Conservation (phyloP, 2,329 filamentous ascomycete genomes). For the Amauroascus verrucosus region DNA sequence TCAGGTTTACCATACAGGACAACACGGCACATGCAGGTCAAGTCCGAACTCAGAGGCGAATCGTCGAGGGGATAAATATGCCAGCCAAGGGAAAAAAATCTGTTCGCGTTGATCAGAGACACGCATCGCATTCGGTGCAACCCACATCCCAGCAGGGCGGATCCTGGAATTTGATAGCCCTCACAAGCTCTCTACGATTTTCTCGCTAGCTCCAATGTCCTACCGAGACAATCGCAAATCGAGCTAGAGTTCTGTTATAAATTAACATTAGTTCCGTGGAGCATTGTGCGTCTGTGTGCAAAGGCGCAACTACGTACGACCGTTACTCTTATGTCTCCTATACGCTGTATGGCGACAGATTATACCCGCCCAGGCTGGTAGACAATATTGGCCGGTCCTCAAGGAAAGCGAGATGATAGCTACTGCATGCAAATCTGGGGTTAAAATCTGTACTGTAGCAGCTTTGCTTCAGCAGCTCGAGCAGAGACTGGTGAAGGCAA, state of each 20-base stretch:
- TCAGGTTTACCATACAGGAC: neutral
- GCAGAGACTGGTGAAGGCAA: neutral
- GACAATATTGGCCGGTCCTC: neutral
- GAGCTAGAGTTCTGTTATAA: neutral
- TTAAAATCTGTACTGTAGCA: neutral
- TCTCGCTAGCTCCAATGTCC: neutral
- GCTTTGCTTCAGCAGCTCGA: slow-evolving; percentile 2
- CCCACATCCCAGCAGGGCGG: slow-evolving; percentile 10
- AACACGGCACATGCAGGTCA: neutral
- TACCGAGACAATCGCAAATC: neutral
- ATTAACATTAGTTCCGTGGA: neutral
- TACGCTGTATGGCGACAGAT: neutral
- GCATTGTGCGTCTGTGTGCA: no score
- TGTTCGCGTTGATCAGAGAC: slow-evolving; percentile 2
- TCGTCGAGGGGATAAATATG: neutral
- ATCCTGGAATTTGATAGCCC: neutral
- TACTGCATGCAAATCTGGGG: neutral
- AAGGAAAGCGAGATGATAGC: neutral
- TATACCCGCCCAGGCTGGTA: neutral
- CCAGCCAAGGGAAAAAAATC: neutral
- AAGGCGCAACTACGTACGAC: no score
- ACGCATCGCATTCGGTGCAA: neutral
- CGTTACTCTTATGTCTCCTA: no score
- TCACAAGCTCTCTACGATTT: neutral
- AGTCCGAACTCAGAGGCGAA: slow-evolving; percentile 4